Base-by-base conservation (phyloP, 257 asterid species). In the Ajuga chamaepitys region DNA sequence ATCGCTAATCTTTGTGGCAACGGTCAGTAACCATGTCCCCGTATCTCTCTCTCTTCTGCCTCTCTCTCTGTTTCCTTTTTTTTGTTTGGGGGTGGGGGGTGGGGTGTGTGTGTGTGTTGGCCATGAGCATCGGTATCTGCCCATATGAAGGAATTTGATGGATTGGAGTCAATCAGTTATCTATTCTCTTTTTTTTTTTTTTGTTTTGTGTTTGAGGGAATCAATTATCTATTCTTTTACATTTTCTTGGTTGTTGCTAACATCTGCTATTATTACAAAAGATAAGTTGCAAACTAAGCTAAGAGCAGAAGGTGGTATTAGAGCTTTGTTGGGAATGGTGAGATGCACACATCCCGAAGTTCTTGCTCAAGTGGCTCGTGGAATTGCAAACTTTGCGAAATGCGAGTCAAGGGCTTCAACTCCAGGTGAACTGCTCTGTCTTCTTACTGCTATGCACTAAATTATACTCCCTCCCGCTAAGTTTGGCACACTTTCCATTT, bases 351-450 rank as follows among this genome's bases (percentile, higher is more conserved):
- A 90, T 85, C 92, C 90, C 37, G 97, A 87, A 68, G 95, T 90
- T 77, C 89, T 90, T 45, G 95, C 95, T 66, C 97, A 90, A 80
- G 90, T 85, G 62, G 95, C 97, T 63, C 97, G 95, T 41, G 97
- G 95, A 59, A 83, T 87, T 56, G 95, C 95, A 0, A 90, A 90
- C 82, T 89, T 89, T 61, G 97, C 97, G 20, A 89, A 90, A 77
- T 90, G 97, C 62, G 97, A 90, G 77, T 90, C 97, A 46, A 83
- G 89, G 66, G 88, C 95, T 37, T 82, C 82, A 56, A 70, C 83
- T 53, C 95, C 75, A 81, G 95, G 97, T 89, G 44, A 75, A 78
- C 17, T 11, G 25, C 48, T 69, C 47, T 26, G 35, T 6, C 28
- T 40, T 24, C 51, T 58, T 40, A 26, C 65, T n/a, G 9, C 57